Base-by-base conservation (phyloP, 345 rosid species). In the Arabidopsis arenosa region DNA sequence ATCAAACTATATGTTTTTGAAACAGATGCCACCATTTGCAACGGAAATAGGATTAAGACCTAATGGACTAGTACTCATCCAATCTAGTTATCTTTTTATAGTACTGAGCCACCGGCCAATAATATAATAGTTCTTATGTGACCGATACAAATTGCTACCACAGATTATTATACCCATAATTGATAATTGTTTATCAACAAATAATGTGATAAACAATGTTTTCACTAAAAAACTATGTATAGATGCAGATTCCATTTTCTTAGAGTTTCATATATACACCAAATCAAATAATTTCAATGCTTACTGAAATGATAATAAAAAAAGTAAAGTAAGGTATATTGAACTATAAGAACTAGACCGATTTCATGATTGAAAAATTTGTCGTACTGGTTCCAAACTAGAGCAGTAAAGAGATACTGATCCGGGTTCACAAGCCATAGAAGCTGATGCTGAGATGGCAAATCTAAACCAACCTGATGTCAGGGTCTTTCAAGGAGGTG, bases 401-500 rank as follows among this genome's bases (percentile, higher is more conserved):
- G 45, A 63, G 15, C 37, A 39, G 9, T 39, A 14, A 70, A 59
- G 57, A 72, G 47, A 36, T 5, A 54, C 30, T 2, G 15, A 36
- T 15, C 11, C 2, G 36, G 67, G 63, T 57, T 66, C 63, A 62
- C 51, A 73, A 49, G 62, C 47, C 65, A 72, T 44, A 23, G 49
- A 32, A 67, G 75, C 53, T 79, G 44, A 62, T 54, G 48, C 41
- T 61, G 65, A 61, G 28, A 54, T 53, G 32, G 17, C 2, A 40
- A 18, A 62, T 35, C 18, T 55, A 36, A 83, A 76, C 72, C 35
- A 70, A 86, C 99, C 99, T 96, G 82, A 89, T 88, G 72, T 96
- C 99, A 64, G 97, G 98, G 78, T 96, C 99, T 84, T 96, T 96
- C 85, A 96, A 83, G 14, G 99, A 96, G 69, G 96, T 91, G 63